phyloP scores from a whole-genome alignment of 306 rosid genomes.

The Cucumis cinereus region DNA sequence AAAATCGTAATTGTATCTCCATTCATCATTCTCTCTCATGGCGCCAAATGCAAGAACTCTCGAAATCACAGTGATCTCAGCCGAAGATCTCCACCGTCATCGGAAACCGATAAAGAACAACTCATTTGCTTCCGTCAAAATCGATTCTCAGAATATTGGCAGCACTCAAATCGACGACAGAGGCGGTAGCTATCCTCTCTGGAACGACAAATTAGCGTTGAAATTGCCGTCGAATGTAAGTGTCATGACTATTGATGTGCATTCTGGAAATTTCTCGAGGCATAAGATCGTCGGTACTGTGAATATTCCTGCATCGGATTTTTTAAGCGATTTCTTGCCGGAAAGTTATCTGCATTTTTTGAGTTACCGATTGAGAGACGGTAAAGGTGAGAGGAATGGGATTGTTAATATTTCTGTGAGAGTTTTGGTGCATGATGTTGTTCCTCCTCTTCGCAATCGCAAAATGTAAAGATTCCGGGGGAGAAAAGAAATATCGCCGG shows the following conservation, averaged over 20 bases:
- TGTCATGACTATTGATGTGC: slow-evolving; percentile 28
- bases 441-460: neutral
- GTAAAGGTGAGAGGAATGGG: slow-evolving; percentile 45
- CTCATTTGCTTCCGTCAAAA: slow-evolving; percentile 29
- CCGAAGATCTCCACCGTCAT: slow-evolving; percentile 31
- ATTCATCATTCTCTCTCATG: neutral
- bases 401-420: slow-evolving; percentile 50
- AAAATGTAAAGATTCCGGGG: neutral
- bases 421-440: slow-evolving; percentile 12
- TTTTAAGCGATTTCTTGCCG: slow-evolving; percentile 30
- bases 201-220: slow-evolving; percentile 42
- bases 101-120: slow-evolving; percentile 24
- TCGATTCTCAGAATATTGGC: slow-evolving; percentile 2
- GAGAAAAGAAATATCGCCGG: neutral
- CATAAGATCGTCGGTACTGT: slow-evolving; percentile 29
- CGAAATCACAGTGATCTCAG: slow-evolving; percentile 46
- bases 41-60: slow-evolving; percentile 15
- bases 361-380: slow-evolving; percentile 65
- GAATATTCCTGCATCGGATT: slow-evolving; percentile 36
- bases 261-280: slow-evolving; percentile 24
- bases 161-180: slow-evolving; percentile 21
- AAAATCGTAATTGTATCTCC: neutral
- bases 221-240: slow-evolving; percentile 34
- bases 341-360: slow-evolving; percentile 43
- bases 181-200: slow-evolving; percentile 39